Base-by-base conservation (phyloP, 2,329 filamentous ascomycete species). In the Aspergillus ochraceoroseus region DNA sequence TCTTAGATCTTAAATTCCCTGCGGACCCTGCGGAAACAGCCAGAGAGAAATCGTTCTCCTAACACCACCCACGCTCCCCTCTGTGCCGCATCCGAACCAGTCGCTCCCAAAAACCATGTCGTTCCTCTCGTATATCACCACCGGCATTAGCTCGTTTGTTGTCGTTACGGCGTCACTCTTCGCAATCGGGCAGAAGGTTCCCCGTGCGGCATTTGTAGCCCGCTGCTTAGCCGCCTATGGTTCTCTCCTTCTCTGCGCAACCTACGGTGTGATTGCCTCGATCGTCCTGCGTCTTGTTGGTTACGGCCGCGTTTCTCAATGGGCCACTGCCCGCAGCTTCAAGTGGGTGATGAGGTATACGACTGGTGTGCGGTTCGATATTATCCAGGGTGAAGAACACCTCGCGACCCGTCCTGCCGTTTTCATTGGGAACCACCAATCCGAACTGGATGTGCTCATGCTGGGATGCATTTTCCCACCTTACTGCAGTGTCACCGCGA, bases 391-490 rank as follows among this genome's bases (percentile, higher is more conserved):
- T 8, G 57, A 79, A 44, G 66, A 80, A 50, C 62, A 81, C 53
- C 77, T 89, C 43, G 69, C 70, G 32, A 81, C 73, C 7, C 79
- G 90, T 36, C 92, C 92, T 1, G 89, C 87, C 42, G 85, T 98
- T 42, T 89, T 98, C 58, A 75, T 98, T 53, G 85, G 85, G 27
- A 96, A 96, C 68, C 92, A 98, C 70, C 92, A 98, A 75, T 87
- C 85, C 14, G 92, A 96, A 70, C 79, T 98, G 52, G 92, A 98
- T 61, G 85, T 98, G 27, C 75, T 95, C 44, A 85, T 95, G 79
- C 77, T 98, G 18, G 92, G 88, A 47, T 73, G 75, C 66, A 79
- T 95, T 58, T 96, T 95, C 68, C 92, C 92, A 32, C 82, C 80
- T 57, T 88, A 94, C 73, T 94, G 85, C 73, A 88, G 82, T 58